Evolutionary conservation across 371 early-diverging fungal species (phyloP).

Genomic region (Lichtheimia ramosa): DNA sequence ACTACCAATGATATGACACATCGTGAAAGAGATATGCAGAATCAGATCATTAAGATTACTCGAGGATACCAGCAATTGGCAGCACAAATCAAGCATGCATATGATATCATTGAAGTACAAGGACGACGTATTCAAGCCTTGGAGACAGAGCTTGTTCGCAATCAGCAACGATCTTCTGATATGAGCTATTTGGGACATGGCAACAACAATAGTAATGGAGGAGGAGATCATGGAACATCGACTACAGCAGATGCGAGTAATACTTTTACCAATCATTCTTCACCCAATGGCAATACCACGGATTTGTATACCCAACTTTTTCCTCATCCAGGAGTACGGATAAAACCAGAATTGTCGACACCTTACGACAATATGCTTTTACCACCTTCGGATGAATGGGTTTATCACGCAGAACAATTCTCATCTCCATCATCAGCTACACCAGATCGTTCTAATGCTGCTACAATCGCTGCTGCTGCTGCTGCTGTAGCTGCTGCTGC

Average conservation of each 20-base stretch:
- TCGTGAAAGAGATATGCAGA: conserved; percentile 17
- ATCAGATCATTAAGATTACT: conserved; percentile 11
- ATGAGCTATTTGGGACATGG: neutral
- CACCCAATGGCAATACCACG: conserved; percentile 1
- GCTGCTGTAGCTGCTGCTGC: neutral
- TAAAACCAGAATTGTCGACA: conserved; percentile 8
- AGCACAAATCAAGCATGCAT: conserved; percentile 14
- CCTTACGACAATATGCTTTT: neutral
- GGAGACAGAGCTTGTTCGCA: conserved; percentile 9
- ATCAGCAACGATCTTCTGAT: conserved; percentile 4
- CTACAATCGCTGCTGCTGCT: conserved; percentile 7
- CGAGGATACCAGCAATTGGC: conserved; percentile 15
- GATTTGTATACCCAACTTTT: conserved; percentile 9
- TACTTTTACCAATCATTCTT: neutral
- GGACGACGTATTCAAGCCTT: conserved; percentile 13
- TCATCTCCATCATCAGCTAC: neutral
- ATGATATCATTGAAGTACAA: conserved; percentile 14
- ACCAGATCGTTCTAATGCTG: conserved; percentile 1
- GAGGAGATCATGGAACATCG: too few species aligned
- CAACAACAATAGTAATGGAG: neutral
- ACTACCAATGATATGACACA: neutral
- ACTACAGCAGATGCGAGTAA: neutral
- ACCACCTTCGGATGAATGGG: neutral
- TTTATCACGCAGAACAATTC: neutral
- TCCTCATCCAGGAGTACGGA: conserved; percentile 4